phyloP scores from a whole-genome alignment of 2,329 filamentous ascomycete species.

The Xylaria polymorpha region DNA sequence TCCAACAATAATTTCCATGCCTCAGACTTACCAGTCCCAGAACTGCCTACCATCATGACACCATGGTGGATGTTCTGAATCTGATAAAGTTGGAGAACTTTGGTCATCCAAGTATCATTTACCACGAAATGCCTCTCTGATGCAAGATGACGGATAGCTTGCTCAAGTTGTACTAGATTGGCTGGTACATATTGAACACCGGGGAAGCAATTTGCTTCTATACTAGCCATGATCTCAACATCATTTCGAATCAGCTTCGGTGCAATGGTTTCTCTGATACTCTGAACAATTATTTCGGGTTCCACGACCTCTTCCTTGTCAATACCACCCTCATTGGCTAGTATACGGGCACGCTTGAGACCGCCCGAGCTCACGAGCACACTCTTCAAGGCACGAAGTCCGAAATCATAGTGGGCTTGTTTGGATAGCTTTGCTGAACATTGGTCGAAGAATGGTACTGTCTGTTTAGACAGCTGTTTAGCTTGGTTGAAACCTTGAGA shows the following conservation, averaged over 20 bases:
- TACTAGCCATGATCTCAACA: slow-evolving; percentile 85
- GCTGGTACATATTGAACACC: slow-evolving; percentile 93
- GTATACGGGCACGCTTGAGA: slow-evolving; percentile 86
- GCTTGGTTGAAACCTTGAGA: slow-evolving; percentile 98
- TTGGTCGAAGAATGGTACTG: slow-evolving; percentile 97
- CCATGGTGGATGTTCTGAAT: slow-evolving; percentile 98
- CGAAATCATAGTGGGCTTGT: slow-evolving; percentile 99
- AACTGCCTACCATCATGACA: slow-evolving; percentile 99
- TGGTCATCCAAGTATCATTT: slow-evolving; percentile 96
- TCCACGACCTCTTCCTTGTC: slow-evolving; percentile 81
- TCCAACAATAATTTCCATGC: slow-evolving; percentile 94
- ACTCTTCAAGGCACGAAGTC: slow-evolving; percentile 96
- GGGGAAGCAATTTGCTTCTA: slow-evolving; percentile 89
- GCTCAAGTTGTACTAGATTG: slow-evolving; percentile 80
- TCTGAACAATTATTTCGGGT: slow-evolving; percentile 98
- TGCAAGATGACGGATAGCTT: slow-evolving; percentile 84
- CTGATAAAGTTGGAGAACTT: slow-evolving; percentile 95
- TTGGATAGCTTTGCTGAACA: slow-evolving; percentile 86
- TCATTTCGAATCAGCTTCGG: slow-evolving; percentile 95
- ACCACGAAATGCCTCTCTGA: slow-evolving; percentile 87
- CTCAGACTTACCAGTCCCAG: slow-evolving; percentile 95
- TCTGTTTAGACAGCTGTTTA: slow-evolving; percentile 92
- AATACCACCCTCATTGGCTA: slow-evolving; percentile 64
- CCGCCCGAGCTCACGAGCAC: slow-evolving; percentile 98
- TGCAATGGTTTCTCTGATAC: slow-evolving; percentile 96